These are phyloP conservation scores for Crucihimalaya himalaica DNA, from an alignment of 345 rosid species.

Conservation along the genomic window DNA sequence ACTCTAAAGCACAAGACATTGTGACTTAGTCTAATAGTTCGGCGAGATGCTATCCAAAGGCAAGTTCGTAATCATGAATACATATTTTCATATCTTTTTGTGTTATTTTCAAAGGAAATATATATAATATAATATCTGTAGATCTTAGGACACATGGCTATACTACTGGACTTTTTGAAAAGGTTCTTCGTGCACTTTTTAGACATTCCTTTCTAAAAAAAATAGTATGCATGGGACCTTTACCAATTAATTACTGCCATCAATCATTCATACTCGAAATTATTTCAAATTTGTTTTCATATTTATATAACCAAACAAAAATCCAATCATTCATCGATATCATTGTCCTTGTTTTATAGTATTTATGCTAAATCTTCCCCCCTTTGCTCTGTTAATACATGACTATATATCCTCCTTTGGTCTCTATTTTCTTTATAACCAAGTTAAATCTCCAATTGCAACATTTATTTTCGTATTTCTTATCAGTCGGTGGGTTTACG, in stretches of 20 bases:
- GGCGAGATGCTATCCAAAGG: slow-evolving; percentile 11
- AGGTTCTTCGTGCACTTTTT: slow-evolving; percentile 31
- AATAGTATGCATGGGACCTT: slow-evolving; percentile 20
- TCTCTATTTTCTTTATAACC: not conserved
- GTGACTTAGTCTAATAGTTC: slow-evolving; percentile 19
- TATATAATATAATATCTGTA: not conserved
- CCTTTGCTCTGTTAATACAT: not conserved
- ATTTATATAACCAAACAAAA: not conserved
- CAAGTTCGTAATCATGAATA: slow-evolving; percentile 2
- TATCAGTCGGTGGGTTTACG: slow-evolving; percentile 25
- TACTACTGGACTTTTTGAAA: slow-evolving; percentile 20
- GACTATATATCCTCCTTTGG: not conserved
- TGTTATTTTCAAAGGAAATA: not conserved
- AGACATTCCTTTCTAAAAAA: slow-evolving; percentile 21
- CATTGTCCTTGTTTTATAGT: not conserved
- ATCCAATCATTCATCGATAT: slow-evolving; percentile 6
- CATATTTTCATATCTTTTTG: not conserved
- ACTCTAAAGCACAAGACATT: not conserved
- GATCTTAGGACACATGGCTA: slow-evolving; percentile 33
- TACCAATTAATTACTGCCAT: slow-evolving; percentile 14
- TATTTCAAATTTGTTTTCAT: not conserved
- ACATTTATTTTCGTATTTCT: not conserved
- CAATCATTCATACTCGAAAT: slow-evolving; percentile 25
- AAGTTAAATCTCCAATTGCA: not conserved
- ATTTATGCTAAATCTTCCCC: not conserved